These are phyloP conservation scores for Syzygium aromaticum DNA, from an alignment of 345 rosid genomes.

Conservation along the genomic window DNA sequence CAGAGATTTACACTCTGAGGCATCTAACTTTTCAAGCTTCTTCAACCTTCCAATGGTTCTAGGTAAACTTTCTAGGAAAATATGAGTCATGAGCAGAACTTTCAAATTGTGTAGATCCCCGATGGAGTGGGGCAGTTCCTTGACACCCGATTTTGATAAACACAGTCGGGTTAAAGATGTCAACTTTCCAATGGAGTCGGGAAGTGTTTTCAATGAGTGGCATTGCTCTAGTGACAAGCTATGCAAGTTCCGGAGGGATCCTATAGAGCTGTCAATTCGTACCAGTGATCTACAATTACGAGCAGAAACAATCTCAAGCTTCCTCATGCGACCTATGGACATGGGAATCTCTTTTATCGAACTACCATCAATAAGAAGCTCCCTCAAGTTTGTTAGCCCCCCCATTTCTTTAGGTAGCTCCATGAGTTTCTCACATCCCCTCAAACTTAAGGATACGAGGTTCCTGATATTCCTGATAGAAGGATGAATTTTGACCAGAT, in stretches of 20 bases:
- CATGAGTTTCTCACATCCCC: background rate
- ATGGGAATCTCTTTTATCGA: background rate
- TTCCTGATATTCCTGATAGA: background rate
- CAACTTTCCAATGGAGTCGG: background rate
- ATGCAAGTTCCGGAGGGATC: background rate
- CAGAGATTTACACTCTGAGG: background rate
- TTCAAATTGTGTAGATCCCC: background rate
- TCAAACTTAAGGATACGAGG: background rate
- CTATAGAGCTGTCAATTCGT: background rate
- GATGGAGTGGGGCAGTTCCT: background rate
- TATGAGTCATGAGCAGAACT: background rate
- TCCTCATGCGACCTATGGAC: background rate
- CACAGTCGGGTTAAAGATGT: background rate
- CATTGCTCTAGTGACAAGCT: background rate
- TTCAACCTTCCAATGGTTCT: background rate
- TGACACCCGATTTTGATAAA: background rate
- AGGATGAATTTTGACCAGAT: background rate
- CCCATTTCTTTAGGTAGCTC: background rate
- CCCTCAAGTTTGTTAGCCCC: background rate
- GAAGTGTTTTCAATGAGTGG: background rate
- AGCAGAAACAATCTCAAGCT: background rate
- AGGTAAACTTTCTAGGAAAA: background rate
- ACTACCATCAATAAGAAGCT: background rate
- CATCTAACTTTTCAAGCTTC: background rate
- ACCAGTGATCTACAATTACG: background rate